Percentiles rank a stretch among this genome's conserved stretches.
Evolutionary conservation across 2,329 filamentous ascomycete species (phyloP).

Genomic region (Teratosphaeriaceae sp.): DNA sequence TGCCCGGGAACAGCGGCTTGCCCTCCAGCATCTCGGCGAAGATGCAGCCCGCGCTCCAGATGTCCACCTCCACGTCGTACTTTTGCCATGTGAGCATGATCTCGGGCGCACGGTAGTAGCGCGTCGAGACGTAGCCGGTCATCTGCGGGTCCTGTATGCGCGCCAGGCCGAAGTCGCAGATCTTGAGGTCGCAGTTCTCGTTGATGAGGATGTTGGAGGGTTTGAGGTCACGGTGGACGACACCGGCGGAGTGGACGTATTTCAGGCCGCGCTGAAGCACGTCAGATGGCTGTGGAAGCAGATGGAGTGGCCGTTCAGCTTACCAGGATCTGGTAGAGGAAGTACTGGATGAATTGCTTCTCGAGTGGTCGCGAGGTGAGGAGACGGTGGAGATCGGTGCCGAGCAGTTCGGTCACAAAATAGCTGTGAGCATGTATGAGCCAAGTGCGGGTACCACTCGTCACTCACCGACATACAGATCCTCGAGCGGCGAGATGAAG

Average conservation of each 20-base stretch:
- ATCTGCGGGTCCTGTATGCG: constrained; percentile 99
- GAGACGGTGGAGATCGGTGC: constrained; percentile 91
- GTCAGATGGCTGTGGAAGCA: not conserved
- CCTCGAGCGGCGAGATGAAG: constrained; percentile 97
- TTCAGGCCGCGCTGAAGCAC: constrained; percentile 75
- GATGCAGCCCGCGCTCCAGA: constrained; percentile 98
- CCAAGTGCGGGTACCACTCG: constrained; percentile 20
- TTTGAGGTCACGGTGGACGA: constrained; percentile 96
- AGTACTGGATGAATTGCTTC: constrained; percentile 99
- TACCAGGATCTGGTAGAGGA: constrained; percentile 98
- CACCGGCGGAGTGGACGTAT: constrained; percentile 97
- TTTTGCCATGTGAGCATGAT: constrained; percentile 99
- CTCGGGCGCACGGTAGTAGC: constrained; percentile 97
- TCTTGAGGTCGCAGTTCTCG: constrained; percentile 99
- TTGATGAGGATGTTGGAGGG: constrained; percentile 99
- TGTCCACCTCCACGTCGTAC: constrained; percentile 98
- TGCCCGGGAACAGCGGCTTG: constrained; percentile 95
- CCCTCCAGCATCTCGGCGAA: constrained; percentile 99
- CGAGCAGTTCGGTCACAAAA: constrained; percentile 95
- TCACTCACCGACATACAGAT: constrained; percentile 62
- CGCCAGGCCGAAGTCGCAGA: constrained; percentile 96
- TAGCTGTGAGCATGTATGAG: constrained; percentile 54
- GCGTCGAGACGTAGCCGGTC: constrained; percentile 97
- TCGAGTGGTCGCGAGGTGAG: constrained; percentile 92
- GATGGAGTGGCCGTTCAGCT: constrained; percentile 25